These are phyloP conservation scores for Puccinia polysora DNA, from an alignment of 1,284 basidiomycete species.

Conservation along the genomic window DNA sequence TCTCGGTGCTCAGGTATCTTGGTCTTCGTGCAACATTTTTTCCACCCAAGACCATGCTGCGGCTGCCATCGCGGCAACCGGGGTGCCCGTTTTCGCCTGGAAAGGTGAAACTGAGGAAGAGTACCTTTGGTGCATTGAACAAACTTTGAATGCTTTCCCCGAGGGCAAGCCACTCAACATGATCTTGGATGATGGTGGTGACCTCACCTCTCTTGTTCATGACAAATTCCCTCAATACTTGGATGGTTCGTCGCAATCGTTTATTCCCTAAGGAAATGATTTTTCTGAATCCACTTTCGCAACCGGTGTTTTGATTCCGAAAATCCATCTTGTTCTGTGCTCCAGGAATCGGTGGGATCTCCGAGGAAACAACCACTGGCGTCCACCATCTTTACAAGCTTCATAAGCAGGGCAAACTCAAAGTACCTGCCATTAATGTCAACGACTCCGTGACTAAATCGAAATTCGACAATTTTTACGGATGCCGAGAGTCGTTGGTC, in stretches of 20 bases:
- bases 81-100: conserved; percentile 98
- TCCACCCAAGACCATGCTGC: conserved; percentile 98
- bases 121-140: conserved; percentile 96
- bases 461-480: conserved; percentile 90
- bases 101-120: conserved; percentile 99
- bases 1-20: conserved; percentile 94
- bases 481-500: conserved; percentile 98
- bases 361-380: conserved; percentile 99
- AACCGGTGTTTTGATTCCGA: neutral
- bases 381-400: conserved; percentile 99
- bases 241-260: conserved; percentile 57
- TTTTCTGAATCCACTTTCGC: too few relatives aligned
- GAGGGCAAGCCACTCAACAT: conserved; percentile 83
- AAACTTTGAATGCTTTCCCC: conserved; percentile 71
- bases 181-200: conserved; percentile 99
- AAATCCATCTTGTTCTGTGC: neutral
- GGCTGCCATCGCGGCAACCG: conserved; percentile 94
- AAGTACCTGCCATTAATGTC: conserved; percentile 98
- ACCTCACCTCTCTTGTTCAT: conserved; percentile 90
- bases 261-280: neutral
- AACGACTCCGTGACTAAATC: conserved; percentile 99
- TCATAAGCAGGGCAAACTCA: conserved; percentile 90
- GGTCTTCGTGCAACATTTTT: conserved; percentile 99
- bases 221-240: conserved; percentile 91
- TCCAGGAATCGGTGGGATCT: conserved; percentile 79